Base-by-base conservation (phyloP, 1,139 yeast species). In the Zygoascus sp. region DNA sequence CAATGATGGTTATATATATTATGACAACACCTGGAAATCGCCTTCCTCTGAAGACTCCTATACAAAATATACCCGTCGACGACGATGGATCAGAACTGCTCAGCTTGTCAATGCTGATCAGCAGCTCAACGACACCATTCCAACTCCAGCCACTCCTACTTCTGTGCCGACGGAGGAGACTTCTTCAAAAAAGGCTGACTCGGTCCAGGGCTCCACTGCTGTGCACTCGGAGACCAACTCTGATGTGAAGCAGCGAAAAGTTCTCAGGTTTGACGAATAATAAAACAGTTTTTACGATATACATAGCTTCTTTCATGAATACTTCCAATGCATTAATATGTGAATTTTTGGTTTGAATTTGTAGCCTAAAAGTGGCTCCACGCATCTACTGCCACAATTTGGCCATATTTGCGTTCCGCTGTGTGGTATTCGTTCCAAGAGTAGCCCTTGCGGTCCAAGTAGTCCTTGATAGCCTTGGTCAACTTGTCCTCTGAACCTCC, bases 81-180 rank as follows among this genome's bases (percentile, higher is more conserved):
- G 98, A 68, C 75, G 97, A 63, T 92, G 98, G 98, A 79, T 90
- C 22, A 77, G 97, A 56, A 87, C 95, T 0, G 98, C 97, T 0
- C 96, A 89, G 65, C 74, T 90, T 58, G 81, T 85, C 16, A 47
- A 56, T 16, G 49, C 48, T 16, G 53, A 52, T 15, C 52, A 53
- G 42, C 44, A 49, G 17, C 30, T 39, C 30, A 42, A 47, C 32
- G 45, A 42, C 11, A 40, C 23, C 6, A 42, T 30, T 21, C 34
- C 32, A 13, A 20, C 48, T 8, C n/a, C n/a, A 32, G 17, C 40
- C 30, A 35, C 48, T 17, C 15, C 40, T 16, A 19, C 21, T 9
- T 22, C 44, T 27, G 16, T 47, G 10, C 32, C 23, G 19, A 25
- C 37, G 19, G 25, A 35, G 11, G 16, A 40, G 22, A 19, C 45